Conservation (phyloP, 176 grass and related monocot genomes). For the Oryza officinalis region DNA sequence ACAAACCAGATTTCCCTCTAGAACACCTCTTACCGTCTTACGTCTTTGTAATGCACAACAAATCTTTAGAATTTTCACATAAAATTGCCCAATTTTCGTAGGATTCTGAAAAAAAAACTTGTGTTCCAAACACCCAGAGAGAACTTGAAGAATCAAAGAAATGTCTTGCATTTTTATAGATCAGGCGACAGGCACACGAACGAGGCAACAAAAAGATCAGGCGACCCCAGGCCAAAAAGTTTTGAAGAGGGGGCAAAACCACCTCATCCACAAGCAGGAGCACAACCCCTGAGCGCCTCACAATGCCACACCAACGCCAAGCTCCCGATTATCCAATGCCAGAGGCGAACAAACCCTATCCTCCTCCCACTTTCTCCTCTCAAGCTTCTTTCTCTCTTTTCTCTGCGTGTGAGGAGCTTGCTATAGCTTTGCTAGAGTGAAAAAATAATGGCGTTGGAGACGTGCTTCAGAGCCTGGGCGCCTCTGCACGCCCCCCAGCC, state of each 20-base stretch:
- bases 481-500: slow-evolving; percentile 44
- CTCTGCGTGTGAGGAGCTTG: background rate
- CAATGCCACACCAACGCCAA: slow-evolving; percentile 24
- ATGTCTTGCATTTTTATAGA: background rate
- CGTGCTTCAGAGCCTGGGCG: slow-evolving; percentile 71
- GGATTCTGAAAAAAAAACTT: background rate
- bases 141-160: background rate
- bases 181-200: background rate
- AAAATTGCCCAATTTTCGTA: background rate
- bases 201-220: background rate
- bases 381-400: background rate
- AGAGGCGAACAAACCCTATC: slow-evolving; percentile 50
- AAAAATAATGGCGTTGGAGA: slow-evolving; percentile 68
- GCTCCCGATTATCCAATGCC: slow-evolving; percentile 38
- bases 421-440: background rate
- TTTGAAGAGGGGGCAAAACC: background rate
- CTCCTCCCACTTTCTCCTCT: slow-evolving; percentile 24
- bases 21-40: no score
- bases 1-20: no score
- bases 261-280: slow-evolving; percentile 48
- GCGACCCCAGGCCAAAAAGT: background rate
- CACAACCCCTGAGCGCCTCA: slow-evolving; percentile 41
- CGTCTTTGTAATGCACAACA: no score
- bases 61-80: background rate
- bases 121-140: no score